Conservation (phyloP, 495 filamentous ascomycete genomes). For the Xylaria grammica region DNA sequence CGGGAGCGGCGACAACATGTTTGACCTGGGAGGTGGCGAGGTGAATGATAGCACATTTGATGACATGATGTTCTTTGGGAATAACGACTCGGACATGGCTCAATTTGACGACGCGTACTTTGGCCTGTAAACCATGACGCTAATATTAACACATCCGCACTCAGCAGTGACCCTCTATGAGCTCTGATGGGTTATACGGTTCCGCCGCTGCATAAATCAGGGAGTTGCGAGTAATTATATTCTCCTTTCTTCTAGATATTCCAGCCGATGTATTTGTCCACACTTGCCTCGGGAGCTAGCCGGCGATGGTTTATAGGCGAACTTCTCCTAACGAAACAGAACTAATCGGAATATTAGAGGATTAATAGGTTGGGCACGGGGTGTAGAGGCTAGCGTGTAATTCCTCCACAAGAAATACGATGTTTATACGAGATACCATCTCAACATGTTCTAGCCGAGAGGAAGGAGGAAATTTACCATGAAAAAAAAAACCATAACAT, state of each 20-base stretch:
- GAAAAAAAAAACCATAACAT: neutral
- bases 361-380: neutral
- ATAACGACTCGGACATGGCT: constrained; percentile 40
- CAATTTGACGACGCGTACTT: constrained; percentile 47
- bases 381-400: neutral
- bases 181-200: too few species aligned
- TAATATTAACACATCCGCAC: neutral
- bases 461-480: neutral
- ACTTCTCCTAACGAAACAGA: neutral
- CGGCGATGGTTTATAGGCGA: neutral
- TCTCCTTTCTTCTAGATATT: too few species aligned
- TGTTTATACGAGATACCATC: neutral
- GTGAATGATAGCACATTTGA: constrained; percentile 49
- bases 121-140: neutral
- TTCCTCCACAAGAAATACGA: neutral
- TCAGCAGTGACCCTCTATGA: neutral
- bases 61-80: constrained; percentile 44
- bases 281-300: neutral
- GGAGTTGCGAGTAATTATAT: too few species aligned
- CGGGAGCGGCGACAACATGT: constrained; percentile 40
- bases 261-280: neutral
- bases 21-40: constrained; percentile 42
- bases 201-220: too few species aligned
- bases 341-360: neutral
- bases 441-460: neutral